phyloP scores from a whole-genome alignment of 495 filamentous ascomycete genomes.

The Penicillium nucicola region DNA sequence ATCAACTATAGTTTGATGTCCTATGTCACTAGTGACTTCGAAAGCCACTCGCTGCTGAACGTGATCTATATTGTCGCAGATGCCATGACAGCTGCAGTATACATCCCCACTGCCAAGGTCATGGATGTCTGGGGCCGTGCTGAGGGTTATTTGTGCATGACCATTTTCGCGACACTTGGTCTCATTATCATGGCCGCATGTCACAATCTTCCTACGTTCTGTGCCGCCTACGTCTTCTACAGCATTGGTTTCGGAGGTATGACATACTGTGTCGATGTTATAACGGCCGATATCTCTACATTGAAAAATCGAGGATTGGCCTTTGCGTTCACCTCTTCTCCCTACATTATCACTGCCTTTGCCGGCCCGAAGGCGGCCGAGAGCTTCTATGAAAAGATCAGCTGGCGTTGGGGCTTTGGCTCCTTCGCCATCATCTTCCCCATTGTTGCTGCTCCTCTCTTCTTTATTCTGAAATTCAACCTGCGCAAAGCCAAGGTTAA shows the following conservation, averaged over 20 bases:
- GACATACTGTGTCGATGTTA: conserved; percentile 50
- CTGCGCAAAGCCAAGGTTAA: conserved; percentile 48
- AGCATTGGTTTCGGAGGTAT: conserved; percentile 52
- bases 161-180: conserved; percentile 32
- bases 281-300: conserved; percentile 58
- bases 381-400: conserved; percentile 43
- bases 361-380: conserved; percentile 28
- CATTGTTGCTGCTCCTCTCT: conserved; percentile 47
- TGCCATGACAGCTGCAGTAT: conserved; percentile 33
- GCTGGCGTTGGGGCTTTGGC: conserved; percentile 58
- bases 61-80: conserved; percentile 54
- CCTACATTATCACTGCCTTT: conserved; percentile 43
- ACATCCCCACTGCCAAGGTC: conserved; percentile 61
- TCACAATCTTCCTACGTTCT: conserved; percentile 45
- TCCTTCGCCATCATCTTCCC: conserved; percentile 56
- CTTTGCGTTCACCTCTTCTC: conserved; percentile 55
- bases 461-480: conserved; percentile 45
- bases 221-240: conserved; percentile 50
- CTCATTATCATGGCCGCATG: conserved; percentile 51
- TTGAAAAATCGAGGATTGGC: conserved; percentile 57
- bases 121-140: conserved; percentile 65
- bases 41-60: conserved; percentile 55
- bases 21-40: conserved; percentile 49
- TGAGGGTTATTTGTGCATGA: conserved; percentile 49
- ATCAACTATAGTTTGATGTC: conserved; percentile 28